Conservation (phyloP, 495 filamentous ascomycete species). For the Xylaria scruposa region DNA sequence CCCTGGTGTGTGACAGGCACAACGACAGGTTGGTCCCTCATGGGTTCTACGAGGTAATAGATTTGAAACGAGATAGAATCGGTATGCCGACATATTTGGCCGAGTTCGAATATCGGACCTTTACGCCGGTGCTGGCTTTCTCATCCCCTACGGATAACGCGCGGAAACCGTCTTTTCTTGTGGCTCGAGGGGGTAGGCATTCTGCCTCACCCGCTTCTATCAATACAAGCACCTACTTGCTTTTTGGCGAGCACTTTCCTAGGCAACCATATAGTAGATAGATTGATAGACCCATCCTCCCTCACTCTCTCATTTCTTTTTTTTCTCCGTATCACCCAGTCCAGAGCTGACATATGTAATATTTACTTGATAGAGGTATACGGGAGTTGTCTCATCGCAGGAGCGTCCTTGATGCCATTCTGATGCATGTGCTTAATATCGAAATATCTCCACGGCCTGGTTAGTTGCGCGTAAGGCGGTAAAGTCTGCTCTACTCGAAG, state of each 20-base stretch:
- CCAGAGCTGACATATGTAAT: neutral
- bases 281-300: neutral
- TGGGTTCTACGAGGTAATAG: neutral
- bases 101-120: slow-evolving; percentile 2
- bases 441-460: neutral
- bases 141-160: neutral
- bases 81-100: neutral
- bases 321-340: neutral
- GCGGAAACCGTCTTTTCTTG: neutral
- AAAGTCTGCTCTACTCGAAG: neutral
- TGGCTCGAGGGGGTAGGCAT: neutral
- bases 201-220: neutral
- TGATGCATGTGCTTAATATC: neutral
- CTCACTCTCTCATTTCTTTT: neutral
- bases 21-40: neutral
- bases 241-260: neutral
- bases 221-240: too few species aligned
- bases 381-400: neutral
- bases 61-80: neutral
- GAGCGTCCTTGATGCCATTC: neutral
- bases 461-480: neutral
- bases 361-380: neutral
- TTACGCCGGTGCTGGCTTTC: neutral
- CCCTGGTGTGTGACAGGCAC: slow-evolving; percentile 1
- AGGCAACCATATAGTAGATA: neutral